Conservation (phyloP, 768 basidiomycete species). For the Hygrocybe coccinea region DNA sequence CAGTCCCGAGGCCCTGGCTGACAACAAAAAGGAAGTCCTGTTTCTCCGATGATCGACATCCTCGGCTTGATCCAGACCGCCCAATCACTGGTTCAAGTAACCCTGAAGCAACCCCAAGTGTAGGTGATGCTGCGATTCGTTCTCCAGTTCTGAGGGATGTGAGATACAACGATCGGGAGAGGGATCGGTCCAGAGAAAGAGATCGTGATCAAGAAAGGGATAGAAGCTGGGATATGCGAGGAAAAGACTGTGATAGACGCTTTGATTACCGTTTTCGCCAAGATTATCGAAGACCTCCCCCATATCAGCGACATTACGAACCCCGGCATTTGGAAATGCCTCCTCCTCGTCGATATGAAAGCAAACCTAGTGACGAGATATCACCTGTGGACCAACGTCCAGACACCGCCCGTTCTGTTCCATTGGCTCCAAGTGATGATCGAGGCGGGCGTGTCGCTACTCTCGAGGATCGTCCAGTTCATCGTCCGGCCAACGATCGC, state of each 20-base stretch:
- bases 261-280: no score
- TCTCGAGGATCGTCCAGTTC: conserved; percentile 28
- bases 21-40: conserved; percentile 24
- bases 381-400: no score
- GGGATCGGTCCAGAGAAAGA: conserved; percentile 35
- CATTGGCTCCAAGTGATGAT: conserved; percentile 15
- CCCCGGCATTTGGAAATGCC: no score
- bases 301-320: no score
- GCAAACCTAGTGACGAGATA: conserved; percentile 13
- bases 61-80: conserved; percentile 22
- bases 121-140: conserved; percentile 16
- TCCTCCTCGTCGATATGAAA: no score
- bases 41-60: conserved; percentile 29
- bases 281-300: no score
- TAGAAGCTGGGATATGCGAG: no score
- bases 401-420: no score
- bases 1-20: conserved; percentile 26
- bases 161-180: conserved; percentile 31
- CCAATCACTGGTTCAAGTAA: conserved; percentile 12
- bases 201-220: no score
- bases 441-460: conserved; percentile 19
- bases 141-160: conserved; percentile 25
- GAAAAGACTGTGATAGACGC: no score
- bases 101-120: conserved; percentile 15
- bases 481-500: conserved; percentile 13